Base-by-base conservation (phyloP, 2,329 filamentous ascomycete species). In the Pyrenophora seminiperda region DNA sequence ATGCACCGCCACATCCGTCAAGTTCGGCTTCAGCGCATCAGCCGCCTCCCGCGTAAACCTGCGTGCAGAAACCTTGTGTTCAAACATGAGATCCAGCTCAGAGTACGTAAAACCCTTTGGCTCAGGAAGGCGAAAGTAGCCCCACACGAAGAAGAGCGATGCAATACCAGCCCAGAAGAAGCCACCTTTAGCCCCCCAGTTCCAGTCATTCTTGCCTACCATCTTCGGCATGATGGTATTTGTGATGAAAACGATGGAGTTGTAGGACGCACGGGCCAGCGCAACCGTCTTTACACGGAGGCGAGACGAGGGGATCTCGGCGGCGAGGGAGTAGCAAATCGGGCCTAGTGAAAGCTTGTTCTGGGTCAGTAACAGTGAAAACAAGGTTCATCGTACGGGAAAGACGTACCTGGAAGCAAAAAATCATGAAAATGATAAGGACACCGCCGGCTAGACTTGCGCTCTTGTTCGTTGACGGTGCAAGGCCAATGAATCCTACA, bases 211-310 rank as follows among this genome's bases (percentile, higher is more conserved):
- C 27, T 54, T 56, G 31, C 59, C 58, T 7, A 64, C 51, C 61
- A 64, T 64, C 43, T 63, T 61, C 3, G 61, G 61, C 58, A 62
- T 63, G 19, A 63, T 55, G 3, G 52, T 58, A 33, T 62, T 63
- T n/a, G 56, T 63, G 22, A 60, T 42, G 33, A 64, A 63, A 1
- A 59, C 58, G 20, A 61, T 60, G 9, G 52, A 60, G 48, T 64
- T 63, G 50, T 63, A 64, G 22, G 55, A 59, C 32, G 57, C 59
- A 14, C 91, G 86, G 1, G 88, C 90, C 2, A 95, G 81, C 1
- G 92, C 90, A 34, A 95, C 87, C 0, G 91, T 95, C 79, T 96
- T 96, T 75, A 93, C 90, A 67, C 91, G 88, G 20, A 96, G 80
- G 5, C 91, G 83, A 9, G 89, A 83, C 0, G 90, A 90, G 0